These are phyloP conservation scores for Globisporangium alternatum DNA, from an alignment of 352 stramenopile species.

Conservation along the genomic window DNA sequence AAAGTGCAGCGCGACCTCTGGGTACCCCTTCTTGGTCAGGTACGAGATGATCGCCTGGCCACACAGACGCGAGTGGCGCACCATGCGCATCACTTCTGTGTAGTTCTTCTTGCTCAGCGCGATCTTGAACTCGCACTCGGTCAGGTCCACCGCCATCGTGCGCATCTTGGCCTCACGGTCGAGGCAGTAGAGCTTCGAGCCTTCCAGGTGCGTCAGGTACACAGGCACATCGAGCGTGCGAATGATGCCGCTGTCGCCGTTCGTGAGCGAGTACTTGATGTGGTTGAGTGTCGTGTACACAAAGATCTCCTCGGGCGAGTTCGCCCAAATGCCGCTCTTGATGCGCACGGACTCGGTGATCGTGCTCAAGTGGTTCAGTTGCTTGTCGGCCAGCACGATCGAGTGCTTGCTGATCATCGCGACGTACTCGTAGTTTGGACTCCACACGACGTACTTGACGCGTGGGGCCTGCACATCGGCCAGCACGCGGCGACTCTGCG, in stretches of 20 bases:
- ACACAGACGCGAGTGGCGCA: slow-evolving; percentile 95
- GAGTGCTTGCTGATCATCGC: slow-evolving; percentile 98
- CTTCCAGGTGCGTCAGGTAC: slow-evolving; percentile 95
- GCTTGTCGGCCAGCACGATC: slow-evolving; percentile 96
- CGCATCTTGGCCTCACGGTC: slow-evolving; percentile 97
- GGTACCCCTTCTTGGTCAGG: slow-evolving; percentile 99
- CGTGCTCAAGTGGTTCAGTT: slow-evolving; percentile 97
- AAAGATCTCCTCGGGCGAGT: slow-evolving; percentile 92
- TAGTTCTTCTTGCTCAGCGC: slow-evolving; percentile 94
- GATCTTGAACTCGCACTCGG: slow-evolving; percentile 99
- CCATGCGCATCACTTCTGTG: slow-evolving; percentile 99
- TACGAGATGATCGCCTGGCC: slow-evolving; percentile 99
- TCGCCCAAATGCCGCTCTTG: slow-evolving; percentile 94
- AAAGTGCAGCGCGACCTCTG: slow-evolving; percentile 99
- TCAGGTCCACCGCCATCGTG: slow-evolving; percentile 97
- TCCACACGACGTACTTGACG: slow-evolving; percentile 99
- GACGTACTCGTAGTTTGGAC: slow-evolving; percentile 95
- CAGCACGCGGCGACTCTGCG: slow-evolving; percentile 94
- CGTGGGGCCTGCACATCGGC: slow-evolving; percentile 94
- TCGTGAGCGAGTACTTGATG: slow-evolving; percentile 92
- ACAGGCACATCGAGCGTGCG: slow-evolving; percentile 97
- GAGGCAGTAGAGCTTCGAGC: slow-evolving; percentile 95
- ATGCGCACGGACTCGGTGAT: slow-evolving; percentile 97
- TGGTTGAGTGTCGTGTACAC: slow-evolving; percentile 98
- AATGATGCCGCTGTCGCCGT: slow-evolving; percentile 97